phyloP scores from a whole-genome alignment of 2,329 filamentous ascomycete species.

The Corniculantispora saksenae region DNA sequence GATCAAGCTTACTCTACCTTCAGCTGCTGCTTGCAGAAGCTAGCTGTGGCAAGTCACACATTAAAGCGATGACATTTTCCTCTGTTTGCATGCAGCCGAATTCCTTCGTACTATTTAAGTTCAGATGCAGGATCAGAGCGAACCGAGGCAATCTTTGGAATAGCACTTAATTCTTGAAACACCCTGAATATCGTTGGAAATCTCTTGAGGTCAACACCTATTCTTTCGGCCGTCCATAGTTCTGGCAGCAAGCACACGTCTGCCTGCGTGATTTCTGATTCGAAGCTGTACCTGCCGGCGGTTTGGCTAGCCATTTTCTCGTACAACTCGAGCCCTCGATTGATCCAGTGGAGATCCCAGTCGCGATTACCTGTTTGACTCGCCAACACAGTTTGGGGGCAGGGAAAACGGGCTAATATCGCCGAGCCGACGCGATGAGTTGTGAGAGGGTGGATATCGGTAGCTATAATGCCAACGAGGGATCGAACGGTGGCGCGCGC shows the following conservation, averaged over 20 bases:
- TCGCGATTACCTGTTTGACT: neutral
- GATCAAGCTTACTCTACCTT: no score
- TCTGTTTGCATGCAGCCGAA: no score
- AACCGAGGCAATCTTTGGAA: neutral
- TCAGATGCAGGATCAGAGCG: no score
- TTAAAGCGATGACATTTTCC: no score
- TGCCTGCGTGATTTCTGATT: conserved; percentile 46
- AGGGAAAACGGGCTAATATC: neutral
- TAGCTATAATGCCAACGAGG: conserved; percentile 45
- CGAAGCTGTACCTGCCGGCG: conserved; percentile 46
- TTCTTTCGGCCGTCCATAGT: conserved; percentile 47
- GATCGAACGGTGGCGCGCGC: conserved; percentile 45
- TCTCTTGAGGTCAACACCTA: conserved; percentile 41
- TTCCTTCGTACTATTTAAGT: no score
- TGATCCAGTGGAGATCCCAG: conserved; percentile 39
- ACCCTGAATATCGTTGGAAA: conserved; percentile 43
- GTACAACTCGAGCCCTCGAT: conserved; percentile 40
- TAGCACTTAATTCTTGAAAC: conserved; percentile 37
- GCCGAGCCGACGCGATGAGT: conserved; percentile 34
- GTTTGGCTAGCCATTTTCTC: conserved; percentile 37
- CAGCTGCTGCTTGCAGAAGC: no score
- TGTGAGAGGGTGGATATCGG: conserved; percentile 52
- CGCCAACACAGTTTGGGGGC: neutral
- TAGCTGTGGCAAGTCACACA: no score
- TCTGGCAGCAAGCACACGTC: conserved; percentile 53